Evolutionary conservation across 176 grass and related monocot genomes (phyloP).

Genomic region (Coix lacrymajobi): DNA sequence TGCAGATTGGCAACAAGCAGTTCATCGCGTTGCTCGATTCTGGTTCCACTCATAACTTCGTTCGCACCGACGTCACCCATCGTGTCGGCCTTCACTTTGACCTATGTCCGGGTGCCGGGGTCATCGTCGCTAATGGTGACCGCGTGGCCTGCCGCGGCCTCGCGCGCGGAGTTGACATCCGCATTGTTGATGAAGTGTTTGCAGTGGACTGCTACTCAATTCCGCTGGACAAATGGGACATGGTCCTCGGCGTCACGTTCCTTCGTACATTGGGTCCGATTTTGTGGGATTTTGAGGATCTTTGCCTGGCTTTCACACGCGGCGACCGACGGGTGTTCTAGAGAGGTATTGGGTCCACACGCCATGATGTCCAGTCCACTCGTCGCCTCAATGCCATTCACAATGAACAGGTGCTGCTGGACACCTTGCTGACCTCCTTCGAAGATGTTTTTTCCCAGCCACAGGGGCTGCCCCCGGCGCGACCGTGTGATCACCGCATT

Average conservation of each 20-base stretch:
- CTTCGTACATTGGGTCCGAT: background rate
- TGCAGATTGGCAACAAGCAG: too few species aligned
- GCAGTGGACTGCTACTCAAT: background rate
- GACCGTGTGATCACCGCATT: too few species aligned
- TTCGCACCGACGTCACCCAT: too few species aligned
- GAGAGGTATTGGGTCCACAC: rapidly evolving
- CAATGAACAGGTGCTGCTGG: too few species aligned
- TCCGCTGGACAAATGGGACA: background rate
- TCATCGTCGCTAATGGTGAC: background rate
- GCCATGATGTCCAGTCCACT: background rate
- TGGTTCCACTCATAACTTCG: too few species aligned
- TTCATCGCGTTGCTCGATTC: too few species aligned
- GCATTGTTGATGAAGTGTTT: background rate
- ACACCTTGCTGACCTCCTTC: too few species aligned
- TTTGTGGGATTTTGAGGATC: background rate
- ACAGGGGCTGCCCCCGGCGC: too few species aligned
- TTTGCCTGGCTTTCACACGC: background rate
- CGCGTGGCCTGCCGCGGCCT: rapidly evolving
- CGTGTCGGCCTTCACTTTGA: background rate
- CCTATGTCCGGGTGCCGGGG: too few species aligned
- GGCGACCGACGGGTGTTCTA: rapidly evolving
- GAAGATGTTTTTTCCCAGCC: too few species aligned
- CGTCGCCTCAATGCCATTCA: background rate
- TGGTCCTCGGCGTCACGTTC: background rate
- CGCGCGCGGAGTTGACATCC: too few species aligned